These are phyloP conservation scores for Cyberlindnera lachancei DNA, from an alignment of 805 yeast genomes.

Conservation along the genomic window DNA sequence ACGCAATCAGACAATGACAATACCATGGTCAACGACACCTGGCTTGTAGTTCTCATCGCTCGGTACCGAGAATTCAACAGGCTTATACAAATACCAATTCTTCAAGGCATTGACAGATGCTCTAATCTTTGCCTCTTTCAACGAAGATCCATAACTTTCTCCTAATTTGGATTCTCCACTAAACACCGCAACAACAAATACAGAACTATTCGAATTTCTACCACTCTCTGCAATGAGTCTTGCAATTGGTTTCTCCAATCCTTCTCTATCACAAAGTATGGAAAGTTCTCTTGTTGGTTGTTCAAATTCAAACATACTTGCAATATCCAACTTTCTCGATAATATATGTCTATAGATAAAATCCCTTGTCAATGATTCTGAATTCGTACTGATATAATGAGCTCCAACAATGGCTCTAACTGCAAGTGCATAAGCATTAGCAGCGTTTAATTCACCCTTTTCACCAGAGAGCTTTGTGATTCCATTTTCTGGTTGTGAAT, in stretches of 20 bases:
- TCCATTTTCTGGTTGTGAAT: slow-evolving; percentile 36
- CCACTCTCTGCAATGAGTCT: slow-evolving; percentile 92
- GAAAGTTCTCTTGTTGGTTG: slow-evolving; percentile 83
- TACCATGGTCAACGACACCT: slow-evolving; percentile 35
- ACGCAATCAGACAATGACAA: slow-evolving; percentile 31
- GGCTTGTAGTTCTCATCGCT: slow-evolving; percentile 42
- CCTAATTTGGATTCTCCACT: slow-evolving; percentile 78
- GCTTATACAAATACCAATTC: slow-evolving; percentile 88
- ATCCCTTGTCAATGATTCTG: slow-evolving; percentile 46
- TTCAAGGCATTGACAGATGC: slow-evolving; percentile 87
- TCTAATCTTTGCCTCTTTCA: slow-evolving; percentile 86
- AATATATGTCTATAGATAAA: slow-evolving; percentile 72
- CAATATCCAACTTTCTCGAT: slow-evolving; percentile 73
- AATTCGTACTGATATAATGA: slow-evolving; percentile 60
- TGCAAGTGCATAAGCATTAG: slow-evolving; percentile 47
- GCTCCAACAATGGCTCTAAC: slow-evolving; percentile 84
- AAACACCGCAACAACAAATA: slow-evolving; percentile 87
- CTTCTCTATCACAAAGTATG: slow-evolving; percentile 67
- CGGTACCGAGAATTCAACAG: slow-evolving; percentile 56
- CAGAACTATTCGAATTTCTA: slow-evolving; percentile 73
- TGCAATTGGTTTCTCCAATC: slow-evolving; percentile 66
- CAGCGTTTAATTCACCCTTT: slow-evolving; percentile 20
- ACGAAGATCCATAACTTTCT: slow-evolving; percentile 88
- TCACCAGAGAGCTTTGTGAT: slow-evolving; percentile 36
- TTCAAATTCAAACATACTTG: slow-evolving; percentile 68